Evolutionary conservation across 2,329 filamentous ascomycete species (phyloP).

Genomic region (Penicillium sclerotigenum): DNA sequence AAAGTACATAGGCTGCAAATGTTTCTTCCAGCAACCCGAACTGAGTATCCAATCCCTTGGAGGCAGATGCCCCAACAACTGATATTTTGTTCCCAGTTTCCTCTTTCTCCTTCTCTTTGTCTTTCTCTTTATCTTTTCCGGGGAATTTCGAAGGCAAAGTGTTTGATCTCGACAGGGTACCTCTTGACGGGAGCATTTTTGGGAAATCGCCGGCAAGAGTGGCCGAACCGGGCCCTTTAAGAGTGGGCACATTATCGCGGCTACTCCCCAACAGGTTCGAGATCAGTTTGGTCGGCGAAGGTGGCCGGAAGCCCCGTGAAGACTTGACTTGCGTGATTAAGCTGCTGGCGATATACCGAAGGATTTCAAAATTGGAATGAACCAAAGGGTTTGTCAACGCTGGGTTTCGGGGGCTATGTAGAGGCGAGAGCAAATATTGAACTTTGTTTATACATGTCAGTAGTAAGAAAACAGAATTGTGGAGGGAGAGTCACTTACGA

Average conservation of each 20-base stretch:
- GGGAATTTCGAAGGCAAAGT: slow-evolving; percentile 45
- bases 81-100: slow-evolving; percentile 40
- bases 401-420: slow-evolving; percentile 59
- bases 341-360: slow-evolving; percentile 66
- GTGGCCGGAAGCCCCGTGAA: slow-evolving; percentile 63
- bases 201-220: slow-evolving; percentile 45
- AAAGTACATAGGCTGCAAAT: slow-evolving; percentile 76
- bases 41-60: slow-evolving; percentile 59
- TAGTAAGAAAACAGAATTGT: not conserved
- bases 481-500: slow-evolving; percentile 50
- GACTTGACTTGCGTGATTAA: slow-evolving; percentile 60
- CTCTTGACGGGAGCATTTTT: slow-evolving; percentile 40
- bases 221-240: slow-evolving; percentile 36
- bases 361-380: slow-evolving; percentile 72
- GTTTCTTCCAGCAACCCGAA: slow-evolving; percentile 77
- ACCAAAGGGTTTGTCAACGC: slow-evolving; percentile 61
- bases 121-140: slow-evolving; percentile 45
- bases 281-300: slow-evolving; percentile 87
- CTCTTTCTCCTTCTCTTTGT: slow-evolving; percentile 36
- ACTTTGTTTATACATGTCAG: slow-evolving; percentile 48
- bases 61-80: slow-evolving; percentile 52
- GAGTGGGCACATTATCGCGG: slow-evolving; percentile 33
- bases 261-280: slow-evolving; percentile 73
- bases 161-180: slow-evolving; percentile 42
- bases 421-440: slow-evolving; percentile 66